phyloP scores from a whole-genome alignment of 2,329 filamentous ascomycete species.

The Alternaria solani region DNA sequence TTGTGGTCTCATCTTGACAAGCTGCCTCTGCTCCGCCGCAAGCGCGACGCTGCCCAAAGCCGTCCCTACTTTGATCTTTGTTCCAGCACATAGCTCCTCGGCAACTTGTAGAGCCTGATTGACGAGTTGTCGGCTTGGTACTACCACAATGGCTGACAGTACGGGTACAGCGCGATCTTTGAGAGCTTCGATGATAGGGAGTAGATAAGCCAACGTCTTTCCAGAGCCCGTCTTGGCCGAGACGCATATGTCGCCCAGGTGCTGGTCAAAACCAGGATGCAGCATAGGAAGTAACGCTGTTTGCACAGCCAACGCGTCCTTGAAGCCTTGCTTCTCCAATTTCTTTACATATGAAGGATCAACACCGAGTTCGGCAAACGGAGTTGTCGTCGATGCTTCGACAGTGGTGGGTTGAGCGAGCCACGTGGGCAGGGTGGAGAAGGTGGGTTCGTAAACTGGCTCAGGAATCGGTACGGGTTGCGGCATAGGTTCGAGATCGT shows the following conservation, averaged over 20 bases:
- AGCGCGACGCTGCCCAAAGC: conserved; percentile 84
- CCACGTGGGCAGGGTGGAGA: conserved; percentile 83
- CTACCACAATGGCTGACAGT: conserved; percentile 81
- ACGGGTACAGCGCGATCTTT: conserved; percentile 69
- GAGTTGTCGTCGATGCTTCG: conserved; percentile 64
- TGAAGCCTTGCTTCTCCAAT: conserved; percentile 73
- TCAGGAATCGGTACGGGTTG: conserved; percentile 73
- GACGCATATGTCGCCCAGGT: conserved; percentile 81
- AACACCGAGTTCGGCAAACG: conserved; percentile 73
- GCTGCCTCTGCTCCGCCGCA: conserved; percentile 66
- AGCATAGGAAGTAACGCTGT: conserved; percentile 82
- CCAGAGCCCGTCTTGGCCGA: conserved; percentile 95
- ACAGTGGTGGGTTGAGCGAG: conserved; percentile 77
- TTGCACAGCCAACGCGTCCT: conserved; percentile 79
- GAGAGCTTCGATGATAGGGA: conserved; percentile 83
- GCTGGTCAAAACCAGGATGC: conserved; percentile 68
- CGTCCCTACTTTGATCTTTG: conserved; percentile 78
- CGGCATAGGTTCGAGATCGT: conserved; percentile 81
- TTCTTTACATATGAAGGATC: conserved; percentile 65
- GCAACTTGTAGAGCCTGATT: conserved; percentile 82
- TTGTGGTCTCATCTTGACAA: conserved; percentile 64
- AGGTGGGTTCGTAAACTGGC: conserved; percentile 67
- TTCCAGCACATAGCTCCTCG: conserved; percentile 74
- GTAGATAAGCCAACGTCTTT: conserved; percentile 89
- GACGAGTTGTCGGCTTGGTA: conserved; percentile 91